Evolutionary conservation across 371 early-diverging fungal species (phyloP), one percentile per base, ranked within the genome.

Genomic region (Actinomucor elegans): DNA sequence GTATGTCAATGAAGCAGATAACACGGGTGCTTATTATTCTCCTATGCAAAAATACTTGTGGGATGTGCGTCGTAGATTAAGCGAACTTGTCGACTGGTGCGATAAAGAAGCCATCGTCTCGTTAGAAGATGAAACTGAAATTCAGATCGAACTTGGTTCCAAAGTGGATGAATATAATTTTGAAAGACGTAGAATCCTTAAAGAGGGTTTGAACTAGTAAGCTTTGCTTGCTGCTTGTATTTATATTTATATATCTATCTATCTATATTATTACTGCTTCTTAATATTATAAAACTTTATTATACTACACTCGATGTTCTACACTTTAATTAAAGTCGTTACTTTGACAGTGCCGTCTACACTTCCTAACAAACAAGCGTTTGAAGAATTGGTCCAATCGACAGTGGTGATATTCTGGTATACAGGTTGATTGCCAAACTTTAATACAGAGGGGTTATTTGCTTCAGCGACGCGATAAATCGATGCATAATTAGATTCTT

Each of bases 301-400:
- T 14, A 6, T 27, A 26, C 4, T 41, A 23, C 0, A 43, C 21
- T 5, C 20, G 28, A 28, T n/a, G 12, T 18, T 27, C 54, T 68
- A 83, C 12, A 79, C 73, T 52, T 76, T 75, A 61, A 83, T 77
- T 35, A 83, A 49, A 36, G 70, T 77, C 28, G 79, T 77, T 28
- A 84, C 74, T 47, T 77, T 79, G 52, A 84, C 73, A 20, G 69
- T 80, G 2, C 84, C 84, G 57, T 84, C 84, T 15, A 62, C 66
- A 15, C 72, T 74, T 28, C 80, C 84, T 28, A 81, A 59, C 21
- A 84, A 59, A 44, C 81, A 81, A 24, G 84, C 75, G 48, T 73
- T 80, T 0, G 77, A 80, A 5, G 80, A 62, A 44, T 66, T 67
- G 2, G 81, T 79, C 84, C 84, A 84, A 51, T 81, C 84, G 2